Percentiles rank a stretch among this genome's conserved stretches.
phyloP scores from a whole-genome alignment of 2,329 filamentous ascomycete genomes.

The Pyrenochaeta sp. region DNA sequence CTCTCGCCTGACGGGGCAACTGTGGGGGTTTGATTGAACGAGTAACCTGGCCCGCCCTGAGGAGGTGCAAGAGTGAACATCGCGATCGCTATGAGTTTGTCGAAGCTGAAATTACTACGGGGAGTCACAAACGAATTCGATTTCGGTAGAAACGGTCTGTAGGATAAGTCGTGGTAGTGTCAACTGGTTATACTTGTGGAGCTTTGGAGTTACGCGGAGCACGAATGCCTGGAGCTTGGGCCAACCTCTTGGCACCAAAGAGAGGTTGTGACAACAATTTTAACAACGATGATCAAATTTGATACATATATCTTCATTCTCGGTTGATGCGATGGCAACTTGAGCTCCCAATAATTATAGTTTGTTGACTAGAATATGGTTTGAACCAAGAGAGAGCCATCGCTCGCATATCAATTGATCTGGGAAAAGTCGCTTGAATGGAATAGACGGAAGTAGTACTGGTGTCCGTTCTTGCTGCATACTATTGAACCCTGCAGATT shows the following conservation, averaged over 20 bases:
- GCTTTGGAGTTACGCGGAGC: constrained; percentile 39
- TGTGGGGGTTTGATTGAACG: constrained; percentile 64
- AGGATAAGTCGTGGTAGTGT: constrained; percentile 24
- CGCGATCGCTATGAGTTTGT: constrained; percentile 59
- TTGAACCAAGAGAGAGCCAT: no score
- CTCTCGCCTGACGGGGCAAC: constrained; percentile 58
- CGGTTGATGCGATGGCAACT: no score
- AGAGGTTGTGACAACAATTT: neutral
- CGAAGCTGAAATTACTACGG: neutral
- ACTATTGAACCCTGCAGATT: no score
- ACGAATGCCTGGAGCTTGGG: constrained; percentile 24
- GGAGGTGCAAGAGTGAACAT: constrained; percentile 61
- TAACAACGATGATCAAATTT: no score
- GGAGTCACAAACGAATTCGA: neutral
- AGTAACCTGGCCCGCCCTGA: constrained; percentile 65
- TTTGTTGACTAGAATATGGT: no score
- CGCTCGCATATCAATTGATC: no score
- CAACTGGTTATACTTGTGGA: constrained; percentile 31
- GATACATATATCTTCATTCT: no score
- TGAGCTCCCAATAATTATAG: no score
- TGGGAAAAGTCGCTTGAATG: no score
- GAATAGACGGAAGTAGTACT: no score
- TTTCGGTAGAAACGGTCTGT: constrained; percentile 6
- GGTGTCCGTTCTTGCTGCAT: no score
- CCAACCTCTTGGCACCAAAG: constrained; percentile 13